Base-by-base conservation (phyloP, 768 basidiomycete species). In the Neoboletus magnificus region DNA sequence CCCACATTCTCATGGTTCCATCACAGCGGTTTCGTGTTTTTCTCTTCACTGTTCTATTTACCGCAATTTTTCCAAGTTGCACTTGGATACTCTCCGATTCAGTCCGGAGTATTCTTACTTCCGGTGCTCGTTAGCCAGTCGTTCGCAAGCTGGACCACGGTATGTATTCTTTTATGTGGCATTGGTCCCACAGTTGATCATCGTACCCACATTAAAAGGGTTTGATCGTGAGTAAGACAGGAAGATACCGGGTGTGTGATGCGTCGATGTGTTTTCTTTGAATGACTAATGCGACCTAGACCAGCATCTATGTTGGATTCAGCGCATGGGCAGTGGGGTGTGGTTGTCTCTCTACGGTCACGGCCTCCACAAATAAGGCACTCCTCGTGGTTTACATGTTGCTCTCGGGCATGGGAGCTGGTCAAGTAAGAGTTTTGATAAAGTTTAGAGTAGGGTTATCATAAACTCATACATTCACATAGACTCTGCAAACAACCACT, bases 51-150 rank as follows among this genome's bases (percentile, higher is more conserved):
- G 13, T 89, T 83, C 67, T 89, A 88, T 62, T 77, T 91, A 0
- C 88, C 90, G 2, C 84, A 87, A 59, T 89, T 82, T 66, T 87
- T 89, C 71, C 88, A 90, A 71, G 81, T 88, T 10, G 85, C 81
- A 4, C 70, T 85, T n/a, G 84, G 83, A 5, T 83, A 80, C 57
- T 79, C 81, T 9, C 84, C 89, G 1, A 82, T 89, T 41, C 79
- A 76, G 64, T 81, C 80, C 3, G 84, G 83, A 1, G 69, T 88
- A 3, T 83, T 89, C 62, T 76, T 90, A 0, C 79, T 93, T 10
- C 88, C 89, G 0, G 74, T 89, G 20, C 76, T 91, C 12, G 74
- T 87, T 18, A 81, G 80, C 37, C 86, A 88, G 62, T 85, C 86
- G 47, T 61, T 79, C 1, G 75, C 80, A 2, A 85, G 79, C 58